phyloP scores from a whole-genome alignment of 768 basidiomycete genomes.

The Coprinopsis sp. region DNA sequence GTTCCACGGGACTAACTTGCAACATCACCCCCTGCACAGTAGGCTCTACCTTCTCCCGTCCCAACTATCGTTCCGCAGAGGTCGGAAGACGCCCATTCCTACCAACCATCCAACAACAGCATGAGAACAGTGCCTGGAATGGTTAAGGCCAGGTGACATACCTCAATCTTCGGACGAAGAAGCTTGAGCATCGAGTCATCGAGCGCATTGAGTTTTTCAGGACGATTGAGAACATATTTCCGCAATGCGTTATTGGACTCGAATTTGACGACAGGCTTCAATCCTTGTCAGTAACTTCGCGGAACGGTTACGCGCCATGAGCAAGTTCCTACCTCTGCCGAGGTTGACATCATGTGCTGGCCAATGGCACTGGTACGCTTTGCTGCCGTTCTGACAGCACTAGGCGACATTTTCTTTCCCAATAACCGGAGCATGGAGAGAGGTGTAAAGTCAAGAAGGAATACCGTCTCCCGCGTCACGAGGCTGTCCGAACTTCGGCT shows the following conservation, averaged over 20 bases:
- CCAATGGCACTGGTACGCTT: conserved; percentile 42
- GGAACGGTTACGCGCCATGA: background rate
- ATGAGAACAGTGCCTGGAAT: conserved; percentile 7
- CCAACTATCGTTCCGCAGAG: conserved; percentile 71
- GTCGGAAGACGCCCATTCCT: conserved; percentile 76
- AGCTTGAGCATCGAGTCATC: conserved; percentile 71
- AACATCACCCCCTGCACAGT: conserved; percentile 96
- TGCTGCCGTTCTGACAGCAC: conserved; percentile 29
- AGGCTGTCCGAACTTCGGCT: background rate
- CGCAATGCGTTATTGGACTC: conserved; percentile 61
- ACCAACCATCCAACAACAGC: conserved; percentile 11
- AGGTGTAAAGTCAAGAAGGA: background rate
- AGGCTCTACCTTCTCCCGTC: conserved; percentile 67
- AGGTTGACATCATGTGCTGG: conserved; percentile 43
- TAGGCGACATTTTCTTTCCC: conserved; percentile 39
- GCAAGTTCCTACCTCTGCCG: conserved; percentile 36
- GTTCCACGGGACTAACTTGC: conserved; percentile 52
- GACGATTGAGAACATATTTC: conserved; percentile 76
- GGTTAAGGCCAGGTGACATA: conserved; percentile 21
- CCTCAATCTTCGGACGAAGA: conserved; percentile 73
- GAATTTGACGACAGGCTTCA: conserved; percentile 56
- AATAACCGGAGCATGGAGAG: conserved; percentile 8
- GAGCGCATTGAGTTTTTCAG: conserved; percentile 77
- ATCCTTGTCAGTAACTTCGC: background rate
- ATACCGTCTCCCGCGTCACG: conserved; percentile 3